Conservation (phyloP, 2,329 filamentous ascomycete species). For the Eutypella sp. region DNA sequence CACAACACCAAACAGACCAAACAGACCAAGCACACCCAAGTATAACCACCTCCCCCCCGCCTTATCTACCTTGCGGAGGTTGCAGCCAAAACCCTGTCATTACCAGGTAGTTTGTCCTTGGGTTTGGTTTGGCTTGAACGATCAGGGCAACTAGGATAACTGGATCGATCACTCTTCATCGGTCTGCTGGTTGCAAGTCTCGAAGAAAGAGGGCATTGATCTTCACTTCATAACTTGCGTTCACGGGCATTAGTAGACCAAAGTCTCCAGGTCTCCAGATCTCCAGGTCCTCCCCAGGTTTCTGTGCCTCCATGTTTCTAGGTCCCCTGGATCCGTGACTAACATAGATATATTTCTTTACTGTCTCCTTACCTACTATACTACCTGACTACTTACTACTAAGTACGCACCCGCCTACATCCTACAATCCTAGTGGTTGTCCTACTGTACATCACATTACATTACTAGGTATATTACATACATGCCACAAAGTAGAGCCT, state of each 20-base stretch:
- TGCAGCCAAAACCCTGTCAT: too few species aligned
- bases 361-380: neutral
- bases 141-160: constrained; percentile 2
- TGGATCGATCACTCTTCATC: constrained; percentile 12
- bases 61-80: neutral
- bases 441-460: too few species aligned
- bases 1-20: neutral
- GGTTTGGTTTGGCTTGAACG: neutral
- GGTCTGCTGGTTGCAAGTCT: constrained; percentile 5
- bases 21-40: neutral
- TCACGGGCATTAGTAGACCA: too few species aligned
- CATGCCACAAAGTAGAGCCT: neutral
- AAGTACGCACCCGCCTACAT: neutral
- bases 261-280: too few species aligned
- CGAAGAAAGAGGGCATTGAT: neutral
- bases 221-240: too few species aligned
- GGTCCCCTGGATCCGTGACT: too few species aligned
- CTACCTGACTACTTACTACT: neutral
- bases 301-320: too few species aligned
- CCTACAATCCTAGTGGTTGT: neutral
- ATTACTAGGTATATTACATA: too few species aligned
- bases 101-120: too few species aligned
- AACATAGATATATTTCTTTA: neutral
- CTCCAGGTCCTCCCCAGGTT: too few species aligned
- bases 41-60: neutral